Percentiles rank a stretch among this genome's conserved stretches.
These are phyloP conservation scores for Meyerozyma guilliermondii DNA, from an alignment of 1,139 yeast genomes.

Conservation along the genomic window DNA sequence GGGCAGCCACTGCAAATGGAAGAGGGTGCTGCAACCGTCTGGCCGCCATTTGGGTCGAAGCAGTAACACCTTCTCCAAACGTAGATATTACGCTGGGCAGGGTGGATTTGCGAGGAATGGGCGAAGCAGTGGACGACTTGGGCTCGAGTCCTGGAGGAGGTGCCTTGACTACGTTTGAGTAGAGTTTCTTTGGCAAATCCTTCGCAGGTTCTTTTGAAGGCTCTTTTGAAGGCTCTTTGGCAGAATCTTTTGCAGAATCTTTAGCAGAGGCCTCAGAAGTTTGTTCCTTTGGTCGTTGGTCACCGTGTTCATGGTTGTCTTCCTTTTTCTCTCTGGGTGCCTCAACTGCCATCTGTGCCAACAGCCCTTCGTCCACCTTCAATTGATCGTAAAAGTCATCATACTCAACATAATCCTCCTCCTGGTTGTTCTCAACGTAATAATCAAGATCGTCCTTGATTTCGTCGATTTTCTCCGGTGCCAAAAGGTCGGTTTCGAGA, in stretches of 20 bases:
- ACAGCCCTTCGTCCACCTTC: slow-evolving; percentile 63
- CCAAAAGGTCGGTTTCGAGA: slow-evolving; percentile 78
- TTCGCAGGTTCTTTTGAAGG: neutral
- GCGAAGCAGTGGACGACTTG: slow-evolving; percentile 5
- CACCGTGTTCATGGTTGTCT: slow-evolving; percentile 11
- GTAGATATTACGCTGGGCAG: slow-evolving; percentile 14
- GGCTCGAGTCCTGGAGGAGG: slow-evolving; percentile 7
- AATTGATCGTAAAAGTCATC: slow-evolving; percentile 89
- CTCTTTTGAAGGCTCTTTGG: slow-evolving; percentile 9
- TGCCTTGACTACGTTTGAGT: slow-evolving; percentile 19
- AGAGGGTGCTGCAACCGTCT: slow-evolving; percentile 44
- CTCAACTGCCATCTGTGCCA: slow-evolving; percentile 36
- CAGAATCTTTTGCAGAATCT: neutral
- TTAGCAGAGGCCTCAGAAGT: neutral
- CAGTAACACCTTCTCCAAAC: slow-evolving; percentile 28
- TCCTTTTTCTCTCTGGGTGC: slow-evolving; percentile 10
- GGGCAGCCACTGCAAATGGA: slow-evolving; percentile 51
- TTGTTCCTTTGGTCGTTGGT: slow-evolving; percentile 7
- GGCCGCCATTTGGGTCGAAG: slow-evolving; percentile 27
- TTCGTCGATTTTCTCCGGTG: slow-evolving; percentile 74
- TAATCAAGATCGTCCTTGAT: slow-evolving; percentile 89
- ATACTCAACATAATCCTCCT: slow-evolving; percentile 93
- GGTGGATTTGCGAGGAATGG: slow-evolving; percentile 14
- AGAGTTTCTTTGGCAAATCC: slow-evolving; percentile 3
- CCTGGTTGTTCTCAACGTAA: slow-evolving; percentile 92